phyloP scores from a whole-genome alignment of 371 early-diverging fungal genomes.

The Mucor sp. region DNA sequence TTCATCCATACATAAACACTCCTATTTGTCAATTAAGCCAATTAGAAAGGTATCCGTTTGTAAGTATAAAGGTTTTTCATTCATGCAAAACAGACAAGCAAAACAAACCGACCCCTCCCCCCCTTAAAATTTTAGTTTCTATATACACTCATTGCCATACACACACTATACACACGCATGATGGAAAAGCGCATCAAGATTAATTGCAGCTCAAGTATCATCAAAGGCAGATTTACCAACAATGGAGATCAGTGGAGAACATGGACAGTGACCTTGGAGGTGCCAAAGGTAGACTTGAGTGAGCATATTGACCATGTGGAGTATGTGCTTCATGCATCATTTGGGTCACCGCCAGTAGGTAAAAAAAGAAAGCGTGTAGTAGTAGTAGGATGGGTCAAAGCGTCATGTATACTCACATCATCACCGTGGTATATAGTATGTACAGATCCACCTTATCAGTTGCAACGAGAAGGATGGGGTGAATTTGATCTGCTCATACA shows the following conservation, averaged over 20 bases:
- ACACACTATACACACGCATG: background rate
- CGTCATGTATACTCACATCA: no score
- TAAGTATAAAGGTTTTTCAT: background rate
- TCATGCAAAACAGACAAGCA: slow-evolving; percentile 1
- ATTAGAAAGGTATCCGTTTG: slow-evolving; percentile 8
- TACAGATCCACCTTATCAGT: background rate
- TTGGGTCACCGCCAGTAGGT: slow-evolving; percentile 1
- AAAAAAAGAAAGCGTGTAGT: background rate
- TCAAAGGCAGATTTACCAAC: background rate
- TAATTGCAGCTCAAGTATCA: background rate
- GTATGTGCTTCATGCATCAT: slow-evolving; percentile 9
- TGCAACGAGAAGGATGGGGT: slow-evolving; percentile 10
- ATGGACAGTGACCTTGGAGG: background rate
- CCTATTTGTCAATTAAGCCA: background rate
- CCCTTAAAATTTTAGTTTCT: background rate
- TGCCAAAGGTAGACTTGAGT: background rate
- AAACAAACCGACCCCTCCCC: background rate
- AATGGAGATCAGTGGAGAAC: background rate
- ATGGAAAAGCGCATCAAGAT: slow-evolving; percentile 4
- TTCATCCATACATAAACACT: no score
- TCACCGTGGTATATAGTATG: background rate
- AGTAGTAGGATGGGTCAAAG: background rate
- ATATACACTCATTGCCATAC: background rate
- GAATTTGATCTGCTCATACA: slow-evolving; percentile 1
- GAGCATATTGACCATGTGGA: slow-evolving; percentile 14